Evolutionary conservation across 2,329 filamentous ascomycete species (phyloP).

Genomic region (Byssochlamys sp.): DNA sequence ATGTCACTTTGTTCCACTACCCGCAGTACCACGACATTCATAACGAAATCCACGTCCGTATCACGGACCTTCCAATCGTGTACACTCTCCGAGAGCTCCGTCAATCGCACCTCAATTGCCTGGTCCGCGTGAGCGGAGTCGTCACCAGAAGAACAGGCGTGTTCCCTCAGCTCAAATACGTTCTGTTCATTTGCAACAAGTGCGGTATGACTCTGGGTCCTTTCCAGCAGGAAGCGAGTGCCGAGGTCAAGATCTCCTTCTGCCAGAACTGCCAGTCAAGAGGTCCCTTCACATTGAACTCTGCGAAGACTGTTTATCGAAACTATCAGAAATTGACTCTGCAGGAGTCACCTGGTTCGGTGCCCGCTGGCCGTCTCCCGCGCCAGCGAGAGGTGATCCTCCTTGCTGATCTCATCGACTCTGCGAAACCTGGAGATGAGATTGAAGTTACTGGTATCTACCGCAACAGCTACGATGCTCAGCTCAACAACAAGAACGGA

Average conservation of each 20-base stretch:
- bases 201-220: slow-evolving; percentile 85
- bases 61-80: slow-evolving; percentile 85
- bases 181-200: slow-evolving; percentile 94
- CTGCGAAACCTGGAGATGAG: slow-evolving; percentile 92
- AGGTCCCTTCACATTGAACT: slow-evolving; percentile 89
- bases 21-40: slow-evolving; percentile 97
- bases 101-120: slow-evolving; percentile 88
- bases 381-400: slow-evolving; percentile 89
- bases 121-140: slow-evolving; percentile 87
- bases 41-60: slow-evolving; percentile 92
- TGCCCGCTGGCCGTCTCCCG: slow-evolving; percentile 87
- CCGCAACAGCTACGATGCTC: slow-evolving; percentile 94
- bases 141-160: slow-evolving; percentile 90
- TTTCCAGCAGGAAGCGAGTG: slow-evolving; percentile 93
- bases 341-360: slow-evolving; percentile 92
- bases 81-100: slow-evolving; percentile 92
- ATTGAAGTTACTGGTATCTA: slow-evolving; percentile 96
- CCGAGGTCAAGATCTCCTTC: slow-evolving; percentile 91
- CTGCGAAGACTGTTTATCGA: slow-evolving; percentile 93
- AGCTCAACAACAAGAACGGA: slow-evolving; percentile 95
- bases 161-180: slow-evolving; percentile 94
- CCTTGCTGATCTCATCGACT: slow-evolving; percentile 93
- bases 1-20: slow-evolving; percentile 89
- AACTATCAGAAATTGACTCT: slow-evolving; percentile 98
- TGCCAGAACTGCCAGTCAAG: slow-evolving; percentile 94